Percentiles rank a stretch among this genome's conserved stretches.
Conservation (phyloP, 768 basidiomycete species). For the Boletus sp. region DNA sequence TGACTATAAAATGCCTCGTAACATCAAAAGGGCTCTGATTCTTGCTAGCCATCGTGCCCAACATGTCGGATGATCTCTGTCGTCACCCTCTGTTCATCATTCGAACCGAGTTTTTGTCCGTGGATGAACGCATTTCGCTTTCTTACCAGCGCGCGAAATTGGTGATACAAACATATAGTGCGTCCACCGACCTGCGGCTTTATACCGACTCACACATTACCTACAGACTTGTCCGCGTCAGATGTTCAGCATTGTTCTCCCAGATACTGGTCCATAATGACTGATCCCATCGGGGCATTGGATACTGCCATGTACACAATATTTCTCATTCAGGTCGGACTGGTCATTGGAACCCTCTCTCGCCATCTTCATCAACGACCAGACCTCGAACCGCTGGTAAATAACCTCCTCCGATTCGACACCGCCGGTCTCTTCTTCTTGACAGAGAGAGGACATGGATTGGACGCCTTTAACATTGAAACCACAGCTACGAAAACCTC, state of each 20-base stretch:
- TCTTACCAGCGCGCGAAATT: too few species aligned
- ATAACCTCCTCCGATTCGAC: constrained; percentile 50
- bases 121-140: constrained; percentile 32
- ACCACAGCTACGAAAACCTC: constrained; percentile 53
- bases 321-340: too few species aligned
- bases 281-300: too few species aligned
- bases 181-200: constrained; percentile 21
- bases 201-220: constrained; percentile 35
- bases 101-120: constrained; percentile 42
- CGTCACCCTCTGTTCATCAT: constrained; percentile 46
- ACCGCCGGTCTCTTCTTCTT: constrained; percentile 53
- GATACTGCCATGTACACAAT: too few species aligned
- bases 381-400: constrained; percentile 48
- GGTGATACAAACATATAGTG: too few species aligned
- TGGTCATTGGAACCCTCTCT: too few species aligned
- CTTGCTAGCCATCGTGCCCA: background rate
- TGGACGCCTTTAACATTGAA: constrained; percentile 59
- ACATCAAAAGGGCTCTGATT: too few species aligned
- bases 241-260: too few species aligned
- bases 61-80: constrained; percentile 12
- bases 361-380: too few species aligned
- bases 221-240: too few species aligned
- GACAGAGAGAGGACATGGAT: constrained; percentile 56
- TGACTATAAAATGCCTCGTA: too few species aligned
- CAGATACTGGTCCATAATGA: too few species aligned